These are phyloP conservation scores for Neurospora sublineolata DNA, from an alignment of 495 filamentous ascomycete genomes.

Conservation along the genomic window DNA sequence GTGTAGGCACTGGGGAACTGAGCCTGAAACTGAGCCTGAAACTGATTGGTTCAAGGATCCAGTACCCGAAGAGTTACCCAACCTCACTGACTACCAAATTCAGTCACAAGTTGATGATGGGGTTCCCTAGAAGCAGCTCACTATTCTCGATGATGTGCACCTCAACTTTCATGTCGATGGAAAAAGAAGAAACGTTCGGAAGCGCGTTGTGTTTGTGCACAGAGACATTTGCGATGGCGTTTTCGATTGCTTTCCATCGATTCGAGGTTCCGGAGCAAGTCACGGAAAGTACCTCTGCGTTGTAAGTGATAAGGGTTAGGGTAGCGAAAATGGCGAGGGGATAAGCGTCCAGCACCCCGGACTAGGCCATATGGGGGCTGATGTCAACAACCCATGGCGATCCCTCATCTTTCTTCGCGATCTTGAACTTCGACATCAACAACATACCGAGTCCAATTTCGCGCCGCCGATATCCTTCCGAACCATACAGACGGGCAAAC, in stretches of 20 bases:
- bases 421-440: neutral
- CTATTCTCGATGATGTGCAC: neutral
- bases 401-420: neutral
- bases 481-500: neutral
- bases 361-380: neutral
- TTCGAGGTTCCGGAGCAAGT: neutral
- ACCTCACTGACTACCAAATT: neutral
- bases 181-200: neutral
- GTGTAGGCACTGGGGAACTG: neutral
- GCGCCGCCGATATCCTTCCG: neutral
- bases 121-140: neutral
- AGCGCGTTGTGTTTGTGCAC: neutral
- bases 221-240: neutral
- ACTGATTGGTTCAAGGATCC: neutral
- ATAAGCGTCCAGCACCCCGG: neutral
- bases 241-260: neutral
- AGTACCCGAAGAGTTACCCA: neutral
- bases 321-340: neutral
- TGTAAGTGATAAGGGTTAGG: neutral
- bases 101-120: neutral
- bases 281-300: neutral
- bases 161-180: neutral
- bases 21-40: neutral
- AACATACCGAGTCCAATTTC: neutral
- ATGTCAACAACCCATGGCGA: constrained; percentile 1